Conservation (phyloP, 2,329 filamentous ascomycete genomes). For the Talaromyces sp. region DNA sequence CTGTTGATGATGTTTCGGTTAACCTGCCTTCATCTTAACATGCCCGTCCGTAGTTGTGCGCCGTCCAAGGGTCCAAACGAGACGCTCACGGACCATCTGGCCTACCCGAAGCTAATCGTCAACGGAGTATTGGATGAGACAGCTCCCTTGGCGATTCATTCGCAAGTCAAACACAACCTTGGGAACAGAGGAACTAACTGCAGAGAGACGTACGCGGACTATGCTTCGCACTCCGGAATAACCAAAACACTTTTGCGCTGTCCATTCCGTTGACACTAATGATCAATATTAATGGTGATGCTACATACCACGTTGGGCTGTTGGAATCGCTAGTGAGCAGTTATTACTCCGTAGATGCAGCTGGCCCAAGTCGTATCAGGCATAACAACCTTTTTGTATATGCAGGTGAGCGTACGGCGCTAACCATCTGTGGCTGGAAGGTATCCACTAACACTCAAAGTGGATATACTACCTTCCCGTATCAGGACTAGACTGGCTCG, state of each 20-base stretch:
- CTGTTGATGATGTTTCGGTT: not conserved
- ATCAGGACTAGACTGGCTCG: not conserved
- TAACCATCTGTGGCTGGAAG: not conserved
- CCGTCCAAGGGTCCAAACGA: conserved; percentile 7
- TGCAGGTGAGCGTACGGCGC: not conserved
- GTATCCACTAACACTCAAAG: not conserved
- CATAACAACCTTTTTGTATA: not conserved
- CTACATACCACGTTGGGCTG: conserved; percentile 4
- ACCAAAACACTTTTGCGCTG: not conserved
- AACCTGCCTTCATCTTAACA: not conserved
- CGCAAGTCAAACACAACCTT: not conserved
- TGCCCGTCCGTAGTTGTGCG: not conserved
- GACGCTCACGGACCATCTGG: conserved; percentile 16
- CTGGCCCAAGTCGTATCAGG: not conserved
- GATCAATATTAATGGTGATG: not conserved
- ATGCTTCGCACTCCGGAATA: not conserved
- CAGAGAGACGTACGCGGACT: not conserved
- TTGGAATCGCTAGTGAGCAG: not conserved
- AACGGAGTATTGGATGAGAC: not conserved
- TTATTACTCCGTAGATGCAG: not conserved
- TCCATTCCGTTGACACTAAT: not conserved
- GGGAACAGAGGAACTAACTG: no score
- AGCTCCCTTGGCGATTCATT: not conserved
- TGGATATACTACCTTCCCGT: not conserved
- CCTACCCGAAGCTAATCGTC: not conserved